Evolutionary conservation across 495 filamentous ascomycete genomes (phyloP).

Genomic region (Oidiodendron maius): DNA sequence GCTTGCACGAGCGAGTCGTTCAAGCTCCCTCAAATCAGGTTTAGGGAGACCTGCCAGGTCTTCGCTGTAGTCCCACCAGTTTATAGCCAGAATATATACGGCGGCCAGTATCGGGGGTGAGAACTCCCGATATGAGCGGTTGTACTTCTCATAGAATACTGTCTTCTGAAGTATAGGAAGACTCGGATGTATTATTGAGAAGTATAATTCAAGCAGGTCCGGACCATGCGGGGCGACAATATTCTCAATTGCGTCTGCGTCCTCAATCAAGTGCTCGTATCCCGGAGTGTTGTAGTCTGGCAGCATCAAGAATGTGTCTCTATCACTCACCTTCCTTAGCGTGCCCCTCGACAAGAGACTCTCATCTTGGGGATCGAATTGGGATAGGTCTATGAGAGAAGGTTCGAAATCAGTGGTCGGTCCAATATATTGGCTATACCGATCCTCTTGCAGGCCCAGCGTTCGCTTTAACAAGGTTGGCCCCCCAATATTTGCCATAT

Average conservation of each 20-base stretch:
- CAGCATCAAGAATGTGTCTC: conserved; percentile 80
- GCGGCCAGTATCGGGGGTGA: conserved; percentile 81
- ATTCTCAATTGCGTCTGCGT: conserved; percentile 74
- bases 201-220: conserved; percentile 80
- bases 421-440: conserved; percentile 60
- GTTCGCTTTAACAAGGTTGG: conserved; percentile 56
- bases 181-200: conserved; percentile 78
- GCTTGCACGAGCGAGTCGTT: conserved; percentile 67
- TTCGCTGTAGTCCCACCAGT: conserved; percentile 77
- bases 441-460: conserved; percentile 56
- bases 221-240: conserved; percentile 78
- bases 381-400: conserved; percentile 62
- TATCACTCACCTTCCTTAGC: conserved; percentile 72
- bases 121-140: conserved; percentile 66
- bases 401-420: conserved; percentile 70
- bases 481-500: conserved; percentile 56
- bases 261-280: conserved; percentile 53
- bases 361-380: conserved; percentile 67
- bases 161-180: conserved; percentile 88
- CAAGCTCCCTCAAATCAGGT: conserved; percentile 70
- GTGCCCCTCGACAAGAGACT: conserved; percentile 60
- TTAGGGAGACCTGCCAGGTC: conserved; percentile 57
- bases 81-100: conserved; percentile 84
- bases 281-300: conserved; percentile 58
- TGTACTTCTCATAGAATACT: conserved; percentile 80